A percentile compares a stretch with the other conserved stretches of the same genome.
These are phyloP conservation scores for Lanmaoa pseudosensibilis DNA, from an alignment of 768 basidiomycete species.

Conservation along the genomic window DNA sequence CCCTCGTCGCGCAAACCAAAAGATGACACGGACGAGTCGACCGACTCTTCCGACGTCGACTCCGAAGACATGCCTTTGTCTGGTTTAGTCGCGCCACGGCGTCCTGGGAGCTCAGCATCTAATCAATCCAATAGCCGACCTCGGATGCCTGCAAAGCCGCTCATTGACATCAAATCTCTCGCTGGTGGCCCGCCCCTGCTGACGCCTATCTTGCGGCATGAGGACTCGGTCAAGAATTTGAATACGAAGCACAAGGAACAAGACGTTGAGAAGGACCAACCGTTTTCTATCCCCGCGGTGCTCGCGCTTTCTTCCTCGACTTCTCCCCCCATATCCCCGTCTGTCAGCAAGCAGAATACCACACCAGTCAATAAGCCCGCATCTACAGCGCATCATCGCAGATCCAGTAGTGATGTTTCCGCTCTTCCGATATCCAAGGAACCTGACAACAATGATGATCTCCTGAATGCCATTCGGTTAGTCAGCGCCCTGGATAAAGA, in stretches of 20 bases:
- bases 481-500: slow-evolving; percentile 30
- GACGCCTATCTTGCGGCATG: slow-evolving; percentile 30
- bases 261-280: slow-evolving; percentile 25
- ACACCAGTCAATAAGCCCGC: background rate
- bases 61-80: slow-evolving; percentile 68
- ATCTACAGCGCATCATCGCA: slow-evolving; percentile 14
- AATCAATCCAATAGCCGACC: slow-evolving; percentile 26
- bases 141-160: slow-evolving; percentile 42
- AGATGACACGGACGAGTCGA: slow-evolving; percentile 26
- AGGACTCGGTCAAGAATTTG: slow-evolving; percentile 28
- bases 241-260: slow-evolving; percentile 20
- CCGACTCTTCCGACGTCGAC: slow-evolving; percentile 40
- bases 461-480: slow-evolving; percentile 32
- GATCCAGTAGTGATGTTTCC: slow-evolving; percentile 19
- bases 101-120: slow-evolving; percentile 63
- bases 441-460: slow-evolving; percentile 28
- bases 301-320: slow-evolving; percentile 23
- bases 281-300: slow-evolving; percentile 30
- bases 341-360: slow-evolving; percentile 9
- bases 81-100: slow-evolving; percentile 55
- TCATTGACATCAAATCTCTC: slow-evolving; percentile 40
- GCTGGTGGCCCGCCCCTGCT: slow-evolving; percentile 38
- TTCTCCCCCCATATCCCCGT: slow-evolving; percentile 21
- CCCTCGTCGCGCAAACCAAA: slow-evolving; percentile 1
- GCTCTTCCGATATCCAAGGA: slow-evolving; percentile 3